Evolutionary conservation across 257 asterid species (phyloP).

Genomic region (Gentiana dahurica): DNA sequence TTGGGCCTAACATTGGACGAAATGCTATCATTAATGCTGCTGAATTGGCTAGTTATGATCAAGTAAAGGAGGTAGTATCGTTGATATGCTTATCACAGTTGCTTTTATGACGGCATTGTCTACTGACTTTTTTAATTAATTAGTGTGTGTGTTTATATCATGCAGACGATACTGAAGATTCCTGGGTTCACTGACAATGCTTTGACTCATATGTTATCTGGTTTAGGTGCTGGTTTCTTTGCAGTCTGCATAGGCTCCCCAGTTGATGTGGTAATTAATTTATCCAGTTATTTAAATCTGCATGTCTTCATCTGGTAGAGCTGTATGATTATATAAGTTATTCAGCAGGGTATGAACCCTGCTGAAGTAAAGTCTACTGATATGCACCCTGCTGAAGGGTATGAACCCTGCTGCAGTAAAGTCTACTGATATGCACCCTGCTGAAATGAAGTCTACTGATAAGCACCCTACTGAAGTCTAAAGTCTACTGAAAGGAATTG

Average conservation of each 20-base stretch:
- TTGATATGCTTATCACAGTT: background rate
- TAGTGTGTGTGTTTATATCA: background rate
- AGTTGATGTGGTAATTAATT: constrained; percentile 77
- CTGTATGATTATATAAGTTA: no score
- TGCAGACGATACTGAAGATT: constrained; percentile 76
- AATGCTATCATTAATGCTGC: constrained; percentile 98
- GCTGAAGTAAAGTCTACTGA: no score
- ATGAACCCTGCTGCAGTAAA: no score
- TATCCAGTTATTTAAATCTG: background rate
- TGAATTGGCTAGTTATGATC: constrained; percentile 95
- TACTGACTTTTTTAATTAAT: no score
- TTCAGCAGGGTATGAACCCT: no score
- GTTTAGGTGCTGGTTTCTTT: constrained; percentile 94
- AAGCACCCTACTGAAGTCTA: no score
- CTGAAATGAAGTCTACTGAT: no score
- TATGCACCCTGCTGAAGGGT: no score
- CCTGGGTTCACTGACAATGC: constrained; percentile 97
- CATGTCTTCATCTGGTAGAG: background rate
- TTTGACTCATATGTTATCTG: constrained; percentile 77
- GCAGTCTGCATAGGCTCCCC: constrained; percentile 99
- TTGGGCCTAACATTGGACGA: constrained; percentile 91
- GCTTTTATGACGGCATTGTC: background rate
- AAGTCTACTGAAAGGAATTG: no score
- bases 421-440: no score
- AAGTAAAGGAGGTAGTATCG: constrained; percentile 82